These are phyloP conservation scores for Pestalotiopsis sp. DNA, from an alignment of 2,329 filamentous ascomycete genomes.

Conservation along the genomic window DNA sequence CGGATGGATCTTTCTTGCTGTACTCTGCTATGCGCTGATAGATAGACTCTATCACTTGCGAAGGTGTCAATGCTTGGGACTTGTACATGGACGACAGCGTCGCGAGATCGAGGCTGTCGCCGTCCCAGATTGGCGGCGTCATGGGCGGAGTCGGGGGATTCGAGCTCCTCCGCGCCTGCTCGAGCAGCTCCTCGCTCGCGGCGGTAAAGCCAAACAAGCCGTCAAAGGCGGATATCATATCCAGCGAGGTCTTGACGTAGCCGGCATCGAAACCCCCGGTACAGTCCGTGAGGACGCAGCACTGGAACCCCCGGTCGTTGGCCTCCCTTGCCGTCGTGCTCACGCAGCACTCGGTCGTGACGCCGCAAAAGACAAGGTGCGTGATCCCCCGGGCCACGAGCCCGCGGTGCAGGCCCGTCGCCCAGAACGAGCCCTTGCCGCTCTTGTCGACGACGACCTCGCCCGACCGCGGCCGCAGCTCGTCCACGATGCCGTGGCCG, in stretches of 20 bases:
- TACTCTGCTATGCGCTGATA: background rate
- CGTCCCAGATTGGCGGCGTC: background rate
- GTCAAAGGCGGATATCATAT: slow-evolving; percentile 52
- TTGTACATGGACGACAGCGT: background rate
- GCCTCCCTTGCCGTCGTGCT: slow-evolving; percentile 58
- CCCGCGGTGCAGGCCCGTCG: slow-evolving; percentile 54
- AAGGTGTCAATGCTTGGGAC: background rate
- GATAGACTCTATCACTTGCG: background rate
- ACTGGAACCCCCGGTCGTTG: slow-evolving; percentile 63
- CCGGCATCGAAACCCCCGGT: slow-evolving; percentile 50
- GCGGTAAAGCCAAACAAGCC: slow-evolving; percentile 53
- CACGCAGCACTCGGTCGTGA: slow-evolving; percentile 62
- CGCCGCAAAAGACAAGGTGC: slow-evolving; percentile 58
- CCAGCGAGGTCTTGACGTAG: slow-evolving; percentile 48
- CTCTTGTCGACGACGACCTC: slow-evolving; percentile 61
- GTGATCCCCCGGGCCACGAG: slow-evolving; percentile 58
- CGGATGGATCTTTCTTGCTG: background rate
- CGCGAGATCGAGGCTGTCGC: background rate
- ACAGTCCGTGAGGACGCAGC: slow-evolving; percentile 53
- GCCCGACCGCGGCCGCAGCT: slow-evolving; percentile 50
- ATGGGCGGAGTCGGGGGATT: background rate
- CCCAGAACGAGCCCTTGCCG: slow-evolving; percentile 62
- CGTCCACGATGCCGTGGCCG: slow-evolving; percentile 39
- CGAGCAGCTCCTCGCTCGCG: slow-evolving; percentile 40
- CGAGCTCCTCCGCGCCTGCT: background rate